Evolutionary conservation across 2,329 filamentous ascomycete genomes (phyloP).

Genomic region (Beauveria pseudobassiana): DNA sequence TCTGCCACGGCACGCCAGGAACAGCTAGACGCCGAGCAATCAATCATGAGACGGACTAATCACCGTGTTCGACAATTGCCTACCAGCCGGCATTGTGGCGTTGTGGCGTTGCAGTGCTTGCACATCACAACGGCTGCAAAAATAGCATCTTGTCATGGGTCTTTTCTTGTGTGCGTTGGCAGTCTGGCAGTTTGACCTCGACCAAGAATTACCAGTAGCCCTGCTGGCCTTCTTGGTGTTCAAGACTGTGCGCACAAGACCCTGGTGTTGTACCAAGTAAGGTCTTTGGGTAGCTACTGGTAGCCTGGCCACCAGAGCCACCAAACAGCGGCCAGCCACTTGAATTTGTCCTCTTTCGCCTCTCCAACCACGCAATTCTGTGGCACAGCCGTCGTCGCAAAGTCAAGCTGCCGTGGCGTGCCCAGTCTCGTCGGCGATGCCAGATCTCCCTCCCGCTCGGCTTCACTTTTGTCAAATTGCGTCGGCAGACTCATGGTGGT

Average conservation of each 20-base stretch:
- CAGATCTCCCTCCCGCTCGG: neutral
- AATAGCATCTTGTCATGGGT: neutral
- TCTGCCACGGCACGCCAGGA: neutral
- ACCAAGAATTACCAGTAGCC: neutral
- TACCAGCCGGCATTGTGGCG: neutral
- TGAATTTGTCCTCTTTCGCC: neutral
- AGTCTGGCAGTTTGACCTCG: neutral
- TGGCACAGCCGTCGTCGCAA: neutral
- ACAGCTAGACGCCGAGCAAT: conserved; percentile 7
- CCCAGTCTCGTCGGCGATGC: neutral
- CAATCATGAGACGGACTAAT: conserved; percentile 5
- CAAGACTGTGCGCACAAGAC: conserved; percentile 2
- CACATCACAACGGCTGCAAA: conserved; percentile 3
- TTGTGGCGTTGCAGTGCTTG: neutral
- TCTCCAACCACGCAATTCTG: neutral
- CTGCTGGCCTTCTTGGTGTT: neutral
- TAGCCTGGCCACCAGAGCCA: neutral
- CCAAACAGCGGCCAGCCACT: conserved; percentile 5
- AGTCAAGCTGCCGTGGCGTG: neutral
- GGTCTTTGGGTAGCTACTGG: too few species aligned
- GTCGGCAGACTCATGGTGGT: neutral
- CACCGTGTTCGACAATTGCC: neutral
- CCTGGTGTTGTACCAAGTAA: neutral
- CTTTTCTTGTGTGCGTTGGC: conserved; percentile 6
- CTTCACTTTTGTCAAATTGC: neutral